Base-by-base conservation (phyloP, 1,284 basidiomycete species). In the Ustilago lituana region DNA sequence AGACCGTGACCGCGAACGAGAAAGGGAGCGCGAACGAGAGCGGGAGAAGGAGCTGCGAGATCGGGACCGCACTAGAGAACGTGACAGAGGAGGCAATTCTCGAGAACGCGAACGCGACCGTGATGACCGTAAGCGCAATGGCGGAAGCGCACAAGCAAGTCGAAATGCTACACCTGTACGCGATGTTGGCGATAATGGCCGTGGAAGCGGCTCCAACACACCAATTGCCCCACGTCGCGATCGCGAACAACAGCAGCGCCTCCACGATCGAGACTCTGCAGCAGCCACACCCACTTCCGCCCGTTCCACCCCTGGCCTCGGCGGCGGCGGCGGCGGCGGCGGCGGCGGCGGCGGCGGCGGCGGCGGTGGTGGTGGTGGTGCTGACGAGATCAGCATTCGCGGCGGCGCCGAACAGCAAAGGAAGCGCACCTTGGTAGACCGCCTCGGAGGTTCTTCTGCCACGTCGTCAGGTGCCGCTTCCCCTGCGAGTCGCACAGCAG, bases 391-490 rank as follows among this genome's bases (percentile, higher is more conserved):
- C 43, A 48, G 38, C 44, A 60, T 61, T 17, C 58, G 54, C n/a
- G 54, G 50, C 11, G 58, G 53, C 3, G 58, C 64, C 10, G 47
- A 64, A 20, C 40, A 48, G n/a, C 59, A 53, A 15, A 46, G 47
- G 22, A 68, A 68, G 17, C 59, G 59, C 38, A 58, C 55, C 11
- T 24, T 68, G 24, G 65, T 56, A 9, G 59, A 68, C 32, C 65
- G 65, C 8, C 55, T 68, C 14, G 49, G 40, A 5, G 56, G 31
- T 4, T 50, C 56, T 3, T 39, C 51, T 11, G 50, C 33, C 23
- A 39, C 58, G 9, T 49, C 51, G 7, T 33, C 59, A 7, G 52
- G 52, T 19, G 47, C 27, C 12, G 45, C 49, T 11, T 65, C 56
- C 3, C 50, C 51, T 6, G 39, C 45, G 1, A 36, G 20, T 22